A percentile compares a stretch with the other conserved stretches of the same genome.
These are phyloP conservation scores for Cucumis melo DNA, from an alignment of 306 rosid species.

Conservation along the genomic window DNA sequence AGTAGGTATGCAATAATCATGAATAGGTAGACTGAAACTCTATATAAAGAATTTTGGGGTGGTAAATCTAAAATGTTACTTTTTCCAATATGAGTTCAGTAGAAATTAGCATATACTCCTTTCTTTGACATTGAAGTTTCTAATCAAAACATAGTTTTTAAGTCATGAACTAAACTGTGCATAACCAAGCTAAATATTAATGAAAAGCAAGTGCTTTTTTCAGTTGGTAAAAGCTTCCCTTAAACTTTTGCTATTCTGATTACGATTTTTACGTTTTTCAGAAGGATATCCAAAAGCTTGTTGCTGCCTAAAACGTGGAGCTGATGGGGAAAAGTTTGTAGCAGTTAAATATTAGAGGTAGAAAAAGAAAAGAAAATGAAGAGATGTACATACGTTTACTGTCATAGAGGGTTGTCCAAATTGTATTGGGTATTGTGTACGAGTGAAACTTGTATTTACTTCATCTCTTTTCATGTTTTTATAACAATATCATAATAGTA, in stretches of 20 bases:
- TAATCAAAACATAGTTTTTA: too few species aligned
- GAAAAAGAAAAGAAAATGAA: not conserved
- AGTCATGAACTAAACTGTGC: not conserved
- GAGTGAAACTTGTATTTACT: not conserved
- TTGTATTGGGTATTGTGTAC: not conserved
- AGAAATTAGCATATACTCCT: too few species aligned
- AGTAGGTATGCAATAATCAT: not conserved
- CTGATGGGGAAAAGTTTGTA: not conserved
- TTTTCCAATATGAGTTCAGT: too few species aligned
- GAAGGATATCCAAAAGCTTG: slow-evolving; percentile 85
- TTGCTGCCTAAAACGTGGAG: slow-evolving; percentile 40
- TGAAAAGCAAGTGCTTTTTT: not conserved
- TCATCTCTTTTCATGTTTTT: not conserved
- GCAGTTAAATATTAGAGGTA: not conserved
- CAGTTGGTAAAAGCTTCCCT: not conserved
- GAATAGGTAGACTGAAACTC: not conserved
- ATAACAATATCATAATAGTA: not conserved
- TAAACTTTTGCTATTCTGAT: not conserved
- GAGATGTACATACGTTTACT: not conserved
- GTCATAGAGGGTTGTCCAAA: not conserved
- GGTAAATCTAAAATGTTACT: not conserved
- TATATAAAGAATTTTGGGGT: not conserved
- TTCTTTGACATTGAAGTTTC: too few species aligned
- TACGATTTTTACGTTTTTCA: slow-evolving; percentile 18
- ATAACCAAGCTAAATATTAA: not conserved